Evolutionary conservation across 768 basidiomycete species (phyloP).

Genomic region (Boletus barrowsii): DNA sequence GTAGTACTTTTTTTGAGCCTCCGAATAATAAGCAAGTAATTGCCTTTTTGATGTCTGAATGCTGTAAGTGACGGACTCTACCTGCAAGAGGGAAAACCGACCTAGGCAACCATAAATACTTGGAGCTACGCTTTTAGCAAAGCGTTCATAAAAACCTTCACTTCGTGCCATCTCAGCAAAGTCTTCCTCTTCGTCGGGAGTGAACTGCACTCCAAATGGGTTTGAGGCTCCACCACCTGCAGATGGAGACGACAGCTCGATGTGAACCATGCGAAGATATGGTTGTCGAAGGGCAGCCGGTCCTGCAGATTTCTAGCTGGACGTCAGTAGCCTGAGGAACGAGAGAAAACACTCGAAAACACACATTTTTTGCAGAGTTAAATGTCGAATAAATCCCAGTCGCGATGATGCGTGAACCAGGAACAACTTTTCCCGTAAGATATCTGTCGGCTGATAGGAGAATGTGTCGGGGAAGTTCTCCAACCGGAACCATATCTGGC

Average conservation of each 20-base stretch:
- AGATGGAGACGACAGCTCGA: conserved; percentile 84
- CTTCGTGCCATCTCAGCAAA: conserved; percentile 88
- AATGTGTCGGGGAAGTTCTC: conserved; percentile 95
- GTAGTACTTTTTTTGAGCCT: conserved; percentile 94
- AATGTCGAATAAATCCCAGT: conserved; percentile 98
- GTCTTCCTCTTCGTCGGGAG: conserved; percentile 96
- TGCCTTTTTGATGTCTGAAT: conserved; percentile 95
- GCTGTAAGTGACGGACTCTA: conserved; percentile 5
- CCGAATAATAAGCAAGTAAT: conserved; percentile 96
- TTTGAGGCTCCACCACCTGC: conserved; percentile 70
- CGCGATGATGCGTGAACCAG: conserved; percentile 91
- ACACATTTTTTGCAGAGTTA: conserved; percentile 80
- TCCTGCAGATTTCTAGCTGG: conserved; percentile 67
- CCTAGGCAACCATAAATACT: conserved; percentile 96
- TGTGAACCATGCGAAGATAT: conserved; percentile 89
- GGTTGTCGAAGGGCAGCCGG: conserved; percentile 89
- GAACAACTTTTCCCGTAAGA: conserved; percentile 89
- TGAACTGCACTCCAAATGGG: conserved; percentile 85
- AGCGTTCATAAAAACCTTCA: conserved; percentile 88
- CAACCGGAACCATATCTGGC: conserved; percentile 99
- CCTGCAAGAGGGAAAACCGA: conserved; percentile 29
- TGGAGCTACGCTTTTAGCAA: conserved; percentile 91
- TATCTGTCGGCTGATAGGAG: conserved; percentile 88
- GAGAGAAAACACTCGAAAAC: conserved; percentile 19
- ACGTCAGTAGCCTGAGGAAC: background rate